Evolutionary conservation across 78 protist species (phyloP), one percentile per base, ranked within the genome.

Genomic region (Corallochytrium limacisporum): DNA sequence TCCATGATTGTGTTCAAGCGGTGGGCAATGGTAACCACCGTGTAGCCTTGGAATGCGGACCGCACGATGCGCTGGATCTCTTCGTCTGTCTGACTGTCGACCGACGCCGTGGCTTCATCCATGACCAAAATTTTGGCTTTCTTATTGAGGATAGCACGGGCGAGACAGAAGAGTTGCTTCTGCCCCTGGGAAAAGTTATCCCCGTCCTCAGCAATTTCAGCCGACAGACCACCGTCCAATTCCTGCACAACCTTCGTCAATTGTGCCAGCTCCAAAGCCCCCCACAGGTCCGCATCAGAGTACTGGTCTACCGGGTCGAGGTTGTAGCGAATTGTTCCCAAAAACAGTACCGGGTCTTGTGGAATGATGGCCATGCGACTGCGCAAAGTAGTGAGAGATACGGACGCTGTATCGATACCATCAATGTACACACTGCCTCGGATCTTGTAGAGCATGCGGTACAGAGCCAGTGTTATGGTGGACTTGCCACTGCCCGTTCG

Each of bases 401-500:
- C 8, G 44, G n/a, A n/a, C n/a, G n/a, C 0, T 1, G 33, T 67
- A 42, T 68, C 62, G 6, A 78, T 56, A 44, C 81, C 88, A 44
- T 82, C 94, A 20, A 90, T 81, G 32, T 29, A 35, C 7, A 89
- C 65, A 9, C 38, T 0, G 38, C 95, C 95, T 13, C 56, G 63
- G n/a, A n/a, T n/a, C n/a, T n/a, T n/a, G 37, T 82, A 82, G 20
- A 9, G 24, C 39, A 91, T 4, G 18, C 93, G 83, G 61, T 88
- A 79, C 46, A 91, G 72, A 12, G 77, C 83, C 4, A 40, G 44
- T 4, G 74, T 13, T 7, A 88, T n/a, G 20, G 72, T 12, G 18
- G 82, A 51, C 80, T 90, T 90, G 49, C 97, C 94, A 8, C 85
- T 62, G 29, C 98, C 98, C 0, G 98, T 86, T 31, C 95, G 80